A percentile compares a stretch with the other conserved stretches of the same genome.
Conservation (phyloP, 192 early-diverging fungal species). For the Podochytrium sp. region DNA sequence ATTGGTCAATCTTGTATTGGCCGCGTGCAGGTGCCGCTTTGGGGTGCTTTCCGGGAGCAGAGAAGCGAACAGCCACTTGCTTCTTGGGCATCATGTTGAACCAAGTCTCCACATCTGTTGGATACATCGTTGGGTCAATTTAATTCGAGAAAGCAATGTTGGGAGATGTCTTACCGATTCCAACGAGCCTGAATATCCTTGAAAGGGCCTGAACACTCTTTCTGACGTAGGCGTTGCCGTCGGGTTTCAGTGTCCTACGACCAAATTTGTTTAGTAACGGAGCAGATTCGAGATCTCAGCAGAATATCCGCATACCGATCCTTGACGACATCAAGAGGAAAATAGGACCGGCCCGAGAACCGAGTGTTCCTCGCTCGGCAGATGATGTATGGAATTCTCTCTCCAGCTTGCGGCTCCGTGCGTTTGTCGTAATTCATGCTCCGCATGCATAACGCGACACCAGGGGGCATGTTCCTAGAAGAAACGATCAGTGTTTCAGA, state of each 20-base stretch:
- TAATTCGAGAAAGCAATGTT: constrained; percentile 28
- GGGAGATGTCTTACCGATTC: constrained; percentile 54
- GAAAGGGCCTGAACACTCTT: constrained; percentile 82
- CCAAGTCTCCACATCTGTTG: constrained; percentile 73
- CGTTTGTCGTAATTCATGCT: constrained; percentile 72
- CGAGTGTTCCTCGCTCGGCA: constrained; percentile 68
- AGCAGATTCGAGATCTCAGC: neutral
- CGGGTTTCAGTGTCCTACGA: constrained; percentile 63
- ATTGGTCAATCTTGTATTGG: constrained; percentile 67
- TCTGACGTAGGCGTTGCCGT: constrained; percentile 83
- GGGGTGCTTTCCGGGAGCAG: constrained; percentile 1
- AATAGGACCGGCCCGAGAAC: constrained; percentile 74
- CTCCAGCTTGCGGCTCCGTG: constrained; percentile 82
- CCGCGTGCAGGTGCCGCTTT: constrained; percentile 1
- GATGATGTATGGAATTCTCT: constrained; percentile 90
- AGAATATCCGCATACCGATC: constrained; percentile 29
- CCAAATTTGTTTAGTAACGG: neutral
- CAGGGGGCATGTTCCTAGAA: constrained; percentile 65
- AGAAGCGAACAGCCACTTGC: constrained; percentile 48
- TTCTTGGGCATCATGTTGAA: constrained; percentile 74
- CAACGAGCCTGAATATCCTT: constrained; percentile 79
- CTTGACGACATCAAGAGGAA: constrained; percentile 62
- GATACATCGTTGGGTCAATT: constrained; percentile 24
- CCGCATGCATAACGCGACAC: constrained; percentile 70
- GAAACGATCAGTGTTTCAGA: neutral